Conservation (phyloP, 306 rosid species). For the Vicia sativa region DNA sequence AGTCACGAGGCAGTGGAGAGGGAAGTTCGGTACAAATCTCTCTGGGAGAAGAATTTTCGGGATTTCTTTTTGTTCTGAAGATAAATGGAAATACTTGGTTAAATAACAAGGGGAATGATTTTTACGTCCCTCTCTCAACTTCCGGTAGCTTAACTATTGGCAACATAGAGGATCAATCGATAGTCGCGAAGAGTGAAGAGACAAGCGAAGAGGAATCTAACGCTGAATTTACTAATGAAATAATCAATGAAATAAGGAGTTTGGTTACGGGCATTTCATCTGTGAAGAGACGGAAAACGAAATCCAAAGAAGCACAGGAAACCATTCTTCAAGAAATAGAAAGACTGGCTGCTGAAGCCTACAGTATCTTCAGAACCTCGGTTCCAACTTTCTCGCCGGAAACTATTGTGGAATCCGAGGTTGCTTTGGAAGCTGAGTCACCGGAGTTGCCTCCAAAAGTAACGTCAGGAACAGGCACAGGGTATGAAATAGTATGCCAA, state of each 20-base stretch:
- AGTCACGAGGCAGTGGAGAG: conserved; percentile 68
- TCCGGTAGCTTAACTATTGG: conserved; percentile 45
- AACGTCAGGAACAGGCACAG: conserved; percentile 78
- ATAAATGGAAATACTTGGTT: conserved; percentile 71
- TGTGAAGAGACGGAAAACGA: conserved; percentile 56
- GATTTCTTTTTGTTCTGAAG: conserved; percentile 89
- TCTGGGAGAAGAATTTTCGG: conserved; percentile 71
- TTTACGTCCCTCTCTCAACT: conserved; percentile 67
- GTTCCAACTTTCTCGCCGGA: conserved; percentile 66
- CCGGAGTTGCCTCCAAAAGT: conserved; percentile 42
- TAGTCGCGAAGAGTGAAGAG: conserved; percentile 47
- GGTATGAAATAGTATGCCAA: conserved; percentile 92
- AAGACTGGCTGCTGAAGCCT: conserved; percentile 93
- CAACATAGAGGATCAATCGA: conserved; percentile 40
- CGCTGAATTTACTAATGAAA: conserved; percentile 61
- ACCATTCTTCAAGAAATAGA: conserved; percentile 88
- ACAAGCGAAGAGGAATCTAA: conserved; percentile 48
- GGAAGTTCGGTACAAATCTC: conserved; percentile 61
- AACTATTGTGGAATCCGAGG: conserved; percentile 44
- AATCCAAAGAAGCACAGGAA: conserved; percentile 82
- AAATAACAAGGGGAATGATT: conserved; percentile 68
- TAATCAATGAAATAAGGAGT: conserved; percentile 75
- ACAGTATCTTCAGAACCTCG: conserved; percentile 76
- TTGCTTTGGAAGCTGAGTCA: conserved; percentile 28
- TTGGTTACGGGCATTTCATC: conserved; percentile 76